Evolutionary conservation across 352 stramenopile genomes (phyloP), one percentile per base, ranked within the genome.

Genomic region (Elongisporangium undulatum): DNA sequence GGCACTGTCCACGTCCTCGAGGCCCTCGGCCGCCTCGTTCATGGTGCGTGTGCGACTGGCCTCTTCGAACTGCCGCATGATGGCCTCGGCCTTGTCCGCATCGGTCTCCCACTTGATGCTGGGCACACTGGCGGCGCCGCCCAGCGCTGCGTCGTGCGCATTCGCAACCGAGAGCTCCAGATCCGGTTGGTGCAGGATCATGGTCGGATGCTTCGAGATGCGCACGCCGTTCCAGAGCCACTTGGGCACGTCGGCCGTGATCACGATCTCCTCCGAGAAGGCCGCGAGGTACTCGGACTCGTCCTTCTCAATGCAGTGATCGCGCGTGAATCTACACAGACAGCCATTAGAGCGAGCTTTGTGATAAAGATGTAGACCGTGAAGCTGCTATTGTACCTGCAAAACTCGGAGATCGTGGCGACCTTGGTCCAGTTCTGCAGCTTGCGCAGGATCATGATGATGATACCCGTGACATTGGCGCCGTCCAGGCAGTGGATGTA

Each of bases 401-500:
- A 95, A 59, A 95, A 95, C 63, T 95, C 86, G 8, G 83, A 85
- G 20, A 92, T 59, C 1, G 78, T 95, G 12, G 84, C 84, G 26
- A 94, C 69, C 56, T 94, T 93, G 52, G 84, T 93, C 86, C 86
- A 95, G 66, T 95, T 92, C 72, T 94, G 84, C 20, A 95, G 72
- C 68, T 94, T 93, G 56, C 86, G 77, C 58, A 94, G 69, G 56
- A 94, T 82, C 86, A 95, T 95, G 62, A 93, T 75, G 72, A 94
- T 76, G 61, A 94, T 93, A 15, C 86, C 86, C 38, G 85, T 90
- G 56, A 95, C 86, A 53, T 95, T 95, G 54, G 86, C 77, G 48
- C 86, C 86, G 51, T 94, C 86, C n/a, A 95, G 80, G 56, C 86
- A 95, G 61, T 95, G 86, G 23, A 95, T 84, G 56, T 95, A 95